These are phyloP conservation scores for Sporothrix schenckii DNA, from an alignment of 2,329 filamentous ascomycete genomes.

Conservation along the genomic window DNA sequence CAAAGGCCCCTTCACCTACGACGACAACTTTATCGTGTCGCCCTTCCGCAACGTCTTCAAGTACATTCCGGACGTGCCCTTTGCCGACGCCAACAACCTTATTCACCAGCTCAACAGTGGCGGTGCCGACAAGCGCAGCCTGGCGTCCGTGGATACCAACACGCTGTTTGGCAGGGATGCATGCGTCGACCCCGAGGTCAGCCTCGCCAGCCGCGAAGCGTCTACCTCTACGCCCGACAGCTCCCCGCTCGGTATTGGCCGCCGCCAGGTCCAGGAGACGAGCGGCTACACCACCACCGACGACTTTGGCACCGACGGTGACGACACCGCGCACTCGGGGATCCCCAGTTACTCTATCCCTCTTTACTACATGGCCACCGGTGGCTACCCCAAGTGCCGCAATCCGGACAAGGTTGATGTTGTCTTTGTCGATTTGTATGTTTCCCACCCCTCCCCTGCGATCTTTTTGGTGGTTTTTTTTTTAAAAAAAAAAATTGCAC, in stretches of 20 bases:
- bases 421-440: conserved; percentile 55
- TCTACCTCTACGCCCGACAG: not conserved
- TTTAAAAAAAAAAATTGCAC: too few relatives aligned
- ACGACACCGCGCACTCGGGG: conserved; percentile 56
- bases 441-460: not conserved
- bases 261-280: conserved; percentile 53
- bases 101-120: conserved; percentile 48
- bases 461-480: not conserved
- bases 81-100: conserved; percentile 47
- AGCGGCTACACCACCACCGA: conserved; percentile 60
- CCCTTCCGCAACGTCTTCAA: conserved; percentile 59
- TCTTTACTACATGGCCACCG: conserved; percentile 55
- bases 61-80: conserved; percentile 58
- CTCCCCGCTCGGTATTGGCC: conserved; percentile 44
- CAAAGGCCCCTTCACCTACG: conserved; percentile 63
- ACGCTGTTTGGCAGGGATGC: conserved; percentile 46
- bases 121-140: conserved; percentile 43
- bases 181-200: conserved; percentile 51
- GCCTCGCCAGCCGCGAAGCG: conserved; percentile 26
- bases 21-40: conserved; percentile 57
- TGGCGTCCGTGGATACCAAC: conserved; percentile 43
- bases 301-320: conserved; percentile 59
- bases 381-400: conserved; percentile 51
- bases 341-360: conserved; percentile 55
- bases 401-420: conserved; percentile 54